Evolutionary conservation across 2,329 filamentous ascomycete genomes (phyloP).

Genomic region (Eutypella sp.): DNA sequence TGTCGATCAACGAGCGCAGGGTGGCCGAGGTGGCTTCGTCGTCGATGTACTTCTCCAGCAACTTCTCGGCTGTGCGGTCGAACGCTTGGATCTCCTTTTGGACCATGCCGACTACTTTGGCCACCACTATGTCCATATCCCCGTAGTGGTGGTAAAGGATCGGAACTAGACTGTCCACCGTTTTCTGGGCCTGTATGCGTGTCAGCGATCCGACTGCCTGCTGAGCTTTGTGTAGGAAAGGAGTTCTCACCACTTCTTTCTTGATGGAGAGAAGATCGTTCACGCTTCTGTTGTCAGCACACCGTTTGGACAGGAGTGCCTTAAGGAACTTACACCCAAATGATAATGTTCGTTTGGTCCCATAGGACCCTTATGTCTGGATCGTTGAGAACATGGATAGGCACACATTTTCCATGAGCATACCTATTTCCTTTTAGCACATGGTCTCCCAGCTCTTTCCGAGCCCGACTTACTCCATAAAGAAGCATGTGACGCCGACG

Average conservation of each 20-base stretch:
- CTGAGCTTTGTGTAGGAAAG: background rate
- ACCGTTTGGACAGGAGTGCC: background rate
- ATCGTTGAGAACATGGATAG: background rate
- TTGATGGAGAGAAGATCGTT: conserved; percentile 1
- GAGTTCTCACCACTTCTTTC: conserved; percentile 1
- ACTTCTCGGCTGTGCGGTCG: background rate
- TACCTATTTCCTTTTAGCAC: background rate
- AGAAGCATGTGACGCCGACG: background rate
- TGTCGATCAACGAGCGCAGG: background rate
- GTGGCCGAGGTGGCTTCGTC: background rate
- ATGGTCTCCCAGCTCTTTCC: background rate
- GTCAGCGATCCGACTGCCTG: background rate
- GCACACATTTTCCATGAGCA: background rate
- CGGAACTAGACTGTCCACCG: background rate
- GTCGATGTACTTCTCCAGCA: background rate
- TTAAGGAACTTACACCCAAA: background rate
- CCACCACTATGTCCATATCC: background rate
- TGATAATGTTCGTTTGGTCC: background rate
- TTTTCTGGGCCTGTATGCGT: background rate
- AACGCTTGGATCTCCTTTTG: background rate
- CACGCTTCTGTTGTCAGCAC: background rate
- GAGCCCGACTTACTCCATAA: background rate
- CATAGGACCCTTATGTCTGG: background rate
- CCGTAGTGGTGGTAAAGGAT: background rate
- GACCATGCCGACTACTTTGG: background rate